phyloP scores from a whole-genome alignment of 2,329 filamentous ascomycete genomes.

The Madurella fahalii region DNA sequence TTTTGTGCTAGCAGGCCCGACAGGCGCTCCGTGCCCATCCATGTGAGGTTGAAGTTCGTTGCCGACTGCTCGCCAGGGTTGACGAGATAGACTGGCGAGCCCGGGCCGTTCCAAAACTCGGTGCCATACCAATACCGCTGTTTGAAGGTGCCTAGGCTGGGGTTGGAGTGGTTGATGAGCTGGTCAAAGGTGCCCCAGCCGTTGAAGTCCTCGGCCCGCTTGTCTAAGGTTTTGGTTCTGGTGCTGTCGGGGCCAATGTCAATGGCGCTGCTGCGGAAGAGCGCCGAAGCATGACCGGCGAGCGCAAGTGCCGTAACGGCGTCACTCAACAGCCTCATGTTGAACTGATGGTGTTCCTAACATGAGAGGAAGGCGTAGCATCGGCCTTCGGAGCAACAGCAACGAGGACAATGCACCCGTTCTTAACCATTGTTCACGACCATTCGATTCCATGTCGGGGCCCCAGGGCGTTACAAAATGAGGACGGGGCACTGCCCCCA shows the following conservation, averaged over 20 bases:
- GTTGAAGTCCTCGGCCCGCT: slow-evolving; percentile 18
- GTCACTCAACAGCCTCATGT: slow-evolving; percentile 16
- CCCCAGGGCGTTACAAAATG: too few species aligned
- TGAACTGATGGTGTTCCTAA: neutral
- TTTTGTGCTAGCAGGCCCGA: slow-evolving; percentile 38
- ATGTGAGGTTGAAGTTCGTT: slow-evolving; percentile 33
- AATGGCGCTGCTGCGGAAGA: slow-evolving; percentile 15
- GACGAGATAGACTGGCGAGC: slow-evolving; percentile 38
- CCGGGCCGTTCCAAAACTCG: slow-evolving; percentile 39
- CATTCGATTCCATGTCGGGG: too few species aligned
- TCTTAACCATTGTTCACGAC: neutral
- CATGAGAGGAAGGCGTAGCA: neutral
- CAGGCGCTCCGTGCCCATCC: slow-evolving; percentile 41
- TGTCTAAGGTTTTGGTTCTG: slow-evolving; percentile 9
- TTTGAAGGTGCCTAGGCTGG: slow-evolving; percentile 38
- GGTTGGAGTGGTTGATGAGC: slow-evolving; percentile 39
- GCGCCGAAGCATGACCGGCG: slow-evolving; percentile 1
- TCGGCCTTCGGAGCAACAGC: neutral
- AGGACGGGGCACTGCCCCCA: too few species aligned
- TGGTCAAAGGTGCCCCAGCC: slow-evolving; percentile 35
- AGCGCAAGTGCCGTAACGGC: slow-evolving; percentile 7
- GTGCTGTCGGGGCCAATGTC: slow-evolving; percentile 25
- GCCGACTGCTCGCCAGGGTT: slow-evolving; percentile 39
- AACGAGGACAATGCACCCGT: neutral
- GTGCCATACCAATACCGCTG: slow-evolving; percentile 41